These are phyloP conservation scores for Themeda triandra DNA, from an alignment of 176 grass and related monocot species.

Conservation along the genomic window DNA sequence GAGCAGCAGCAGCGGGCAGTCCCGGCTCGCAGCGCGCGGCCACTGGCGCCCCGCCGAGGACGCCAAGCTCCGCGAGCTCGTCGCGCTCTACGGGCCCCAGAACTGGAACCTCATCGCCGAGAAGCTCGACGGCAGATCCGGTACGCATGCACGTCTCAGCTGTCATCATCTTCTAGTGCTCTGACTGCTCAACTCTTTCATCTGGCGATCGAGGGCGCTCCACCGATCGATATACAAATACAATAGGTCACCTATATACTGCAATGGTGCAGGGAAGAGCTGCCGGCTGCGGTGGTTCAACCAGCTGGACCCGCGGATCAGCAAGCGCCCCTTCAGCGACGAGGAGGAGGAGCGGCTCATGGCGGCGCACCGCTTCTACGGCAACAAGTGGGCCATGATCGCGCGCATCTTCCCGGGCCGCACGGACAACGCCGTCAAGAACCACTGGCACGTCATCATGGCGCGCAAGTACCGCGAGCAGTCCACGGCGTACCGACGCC, in stretches of 20 bases:
- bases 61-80: slow-evolving; percentile 82
- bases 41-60: slow-evolving; percentile 94
- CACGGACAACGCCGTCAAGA: slow-evolving; percentile 94
- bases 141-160: slow-evolving; percentile 41
- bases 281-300: slow-evolving; percentile 94
- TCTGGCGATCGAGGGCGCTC: too few relatives aligned
- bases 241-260: too few relatives aligned
- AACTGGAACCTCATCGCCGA: slow-evolving; percentile 98
- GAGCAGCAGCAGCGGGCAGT: slow-evolving; percentile 61
- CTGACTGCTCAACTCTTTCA: too few relatives aligned
- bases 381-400: slow-evolving; percentile 98
- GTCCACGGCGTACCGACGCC: slow-evolving; percentile 66
- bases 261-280: slow-evolving; percentile 66
- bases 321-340: slow-evolving; percentile 67
- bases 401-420: slow-evolving; percentile 83
- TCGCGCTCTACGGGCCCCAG: slow-evolving; percentile 75
- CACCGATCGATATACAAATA: too few relatives aligned
- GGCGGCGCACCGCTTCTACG: slow-evolving; percentile 80
- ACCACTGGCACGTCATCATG: slow-evolving; percentile 99
- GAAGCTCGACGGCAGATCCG: slow-evolving; percentile 88
- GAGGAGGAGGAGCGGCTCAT: slow-evolving; percentile 90
- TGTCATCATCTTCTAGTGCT: neutral
- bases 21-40: slow-evolving; percentile 63
- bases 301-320: slow-evolving; percentile 90
- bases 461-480: slow-evolving; percentile 91